Base-by-base conservation (phyloP, 1,284 basidiomycete species). In the Inonotus hispidus region DNA sequence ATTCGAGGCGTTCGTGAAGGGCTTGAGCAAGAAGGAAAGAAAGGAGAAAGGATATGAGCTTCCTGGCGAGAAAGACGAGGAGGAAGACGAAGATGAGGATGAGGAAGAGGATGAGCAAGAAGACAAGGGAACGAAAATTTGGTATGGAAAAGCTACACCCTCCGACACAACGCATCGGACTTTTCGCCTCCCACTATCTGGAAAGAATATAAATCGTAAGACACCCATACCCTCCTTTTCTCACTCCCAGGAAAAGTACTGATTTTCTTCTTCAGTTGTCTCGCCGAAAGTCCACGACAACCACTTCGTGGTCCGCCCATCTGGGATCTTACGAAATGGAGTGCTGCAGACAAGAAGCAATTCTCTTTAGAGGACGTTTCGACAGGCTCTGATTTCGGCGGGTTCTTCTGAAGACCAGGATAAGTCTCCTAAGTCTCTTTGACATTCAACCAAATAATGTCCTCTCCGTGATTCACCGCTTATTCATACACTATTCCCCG, bases 271-370 rank as follows among this genome's bases (percentile, higher is more conserved):
- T 50, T 7, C 13, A 21, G 60, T 3, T 32, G 50, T 3, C 38
- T 61, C 19, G 25, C 25, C 11, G 38, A 25, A 23, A 25, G 23
- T n/a, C 58, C 47, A 25, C 49, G 19, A 3, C 7, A 14, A 6
- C 75, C 74, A 1, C 43, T 73, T 41, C 66, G 64, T n/a, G 74
- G 73, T 11, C 72, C 72, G 46, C 66, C 68, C 8, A 63, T 64
- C 29, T 78, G 74, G 74, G 74, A 78, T 53, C 66, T 76, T 55
- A 72, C 64, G 46, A 68, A 71, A 52, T 75, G 75, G 75, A 66
- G 65, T 13, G 65, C 63, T 11, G 67, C 59, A n/a, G 68, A 73
- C 32, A 73, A 71, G 64, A 61, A 62, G 59, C 62, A 65, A n/a
- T 77, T 72, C 59, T 61, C 59, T 29, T 39, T 60, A 25, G 32